Evolutionary conservation across 2,329 filamentous ascomycete genomes (phyloP), one percentile per base, ranked within the genome.

Genomic region (Cladosporium sp.): DNA sequence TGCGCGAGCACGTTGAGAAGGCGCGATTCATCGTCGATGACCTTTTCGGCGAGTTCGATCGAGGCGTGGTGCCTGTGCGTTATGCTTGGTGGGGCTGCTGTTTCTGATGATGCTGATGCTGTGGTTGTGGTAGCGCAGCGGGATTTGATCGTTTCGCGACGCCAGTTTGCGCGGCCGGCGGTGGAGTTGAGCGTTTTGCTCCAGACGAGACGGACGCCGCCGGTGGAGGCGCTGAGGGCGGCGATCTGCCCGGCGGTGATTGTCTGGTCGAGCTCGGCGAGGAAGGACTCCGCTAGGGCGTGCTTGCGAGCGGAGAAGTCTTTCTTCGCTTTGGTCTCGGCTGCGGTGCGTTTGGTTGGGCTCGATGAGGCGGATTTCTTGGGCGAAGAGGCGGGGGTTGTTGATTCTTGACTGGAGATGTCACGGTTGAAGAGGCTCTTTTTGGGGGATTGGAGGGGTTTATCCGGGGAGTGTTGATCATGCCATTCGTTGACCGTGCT

Each of bases 1-100:
- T 99, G 93, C 0, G 92, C 89, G n/a, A 97, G 72, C 0, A 93
- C 90, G 67, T 96, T 96, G 56, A 93, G 78, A 1, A 97, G 78
- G 3, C 89, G 82, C 52, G 86, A 70, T 45, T 88, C 82, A 61
- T 85, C 80, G 64, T 89, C 83, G 55, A 97, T 90, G 41, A 96
- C 85, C 66, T 95, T 95, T 49, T 88, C 83, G 0, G 91, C 89
- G 2, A 97, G 80, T 65, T 97, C 91, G 62, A 97, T 96, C 13
- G 77, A 82, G 8, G 89, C 89, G 60, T 80, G 70, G 66, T 69
- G 64, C 20, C 68, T 69, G 51, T 70, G 67, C n/a, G 61, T 48
- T 18, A 30, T 30, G 15, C 22, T 63, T 27, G 53, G 60, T 17
- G 54, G 61, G 4, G 22, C 5, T 27, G 4, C 5, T 27, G 22